Conservation (phyloP, 176 grass and related monocot genomes). For the Chrysopogon serrulatus region DNA sequence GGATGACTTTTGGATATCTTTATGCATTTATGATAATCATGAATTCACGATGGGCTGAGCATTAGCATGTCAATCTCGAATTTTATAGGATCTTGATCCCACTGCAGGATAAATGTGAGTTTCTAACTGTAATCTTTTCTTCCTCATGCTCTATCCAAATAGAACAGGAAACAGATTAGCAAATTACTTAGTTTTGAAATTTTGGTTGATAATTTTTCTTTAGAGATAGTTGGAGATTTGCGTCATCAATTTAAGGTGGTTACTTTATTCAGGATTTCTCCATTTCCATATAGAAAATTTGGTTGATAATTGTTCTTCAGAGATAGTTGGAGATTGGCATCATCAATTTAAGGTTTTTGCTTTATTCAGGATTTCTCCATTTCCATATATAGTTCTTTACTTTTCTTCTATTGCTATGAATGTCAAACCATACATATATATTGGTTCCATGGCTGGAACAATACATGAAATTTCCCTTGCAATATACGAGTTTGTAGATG, state of each 20-base stretch:
- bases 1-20: constrained; percentile 86
- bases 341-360: constrained; percentile 87
- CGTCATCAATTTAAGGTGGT: no score
- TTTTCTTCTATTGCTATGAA: constrained; percentile 84
- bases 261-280: no score
- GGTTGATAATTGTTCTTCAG: no score
- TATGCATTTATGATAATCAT: constrained; percentile 86
- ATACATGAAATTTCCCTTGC: constrained; percentile 85
- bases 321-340: constrained; percentile 95
- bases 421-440: constrained; percentile 84
- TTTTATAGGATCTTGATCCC: constrained; percentile 72
- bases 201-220: constrained; percentile 4
- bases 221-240: constrained; percentile 91
- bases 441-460: constrained; percentile 77
- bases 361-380: constrained; percentile 88
- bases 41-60: constrained; percentile 54
- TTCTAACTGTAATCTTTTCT: constrained; percentile 3
- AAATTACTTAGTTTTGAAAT: constrained; percentile 2
- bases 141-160: background rate
- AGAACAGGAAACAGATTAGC: background rate
- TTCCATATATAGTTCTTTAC: constrained; percentile 94
- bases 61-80: constrained; percentile 86
- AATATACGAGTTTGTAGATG: constrained; percentile 73
- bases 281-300: no score
- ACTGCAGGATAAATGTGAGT: constrained; percentile 68